phyloP scores from a whole-genome alignment of 768 basidiomycete genomes.

The Sarcomyxa edulis region DNA sequence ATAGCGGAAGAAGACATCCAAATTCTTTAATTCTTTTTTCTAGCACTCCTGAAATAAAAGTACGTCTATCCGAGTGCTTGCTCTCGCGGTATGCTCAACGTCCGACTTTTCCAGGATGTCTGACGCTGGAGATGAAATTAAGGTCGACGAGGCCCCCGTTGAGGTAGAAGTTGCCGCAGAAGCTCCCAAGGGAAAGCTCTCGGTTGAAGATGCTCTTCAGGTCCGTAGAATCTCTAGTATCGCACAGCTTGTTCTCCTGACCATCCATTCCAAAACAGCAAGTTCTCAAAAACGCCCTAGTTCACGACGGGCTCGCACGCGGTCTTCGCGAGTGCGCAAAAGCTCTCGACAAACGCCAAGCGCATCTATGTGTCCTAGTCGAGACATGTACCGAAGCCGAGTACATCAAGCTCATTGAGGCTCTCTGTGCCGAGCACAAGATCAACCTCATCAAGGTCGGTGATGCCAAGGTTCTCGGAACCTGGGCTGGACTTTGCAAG shows the following conservation, averaged over 20 bases:
- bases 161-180: slow-evolving; percentile 77
- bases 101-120: slow-evolving; percentile 57
- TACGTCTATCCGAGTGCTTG: slow-evolving; percentile 14
- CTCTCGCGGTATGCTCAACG: slow-evolving; percentile 7
- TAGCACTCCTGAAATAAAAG: slow-evolving; percentile 31
- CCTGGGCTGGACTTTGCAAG: slow-evolving; percentile 99
- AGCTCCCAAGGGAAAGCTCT: slow-evolving; percentile 92
- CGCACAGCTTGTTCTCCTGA: slow-evolving; percentile 5
- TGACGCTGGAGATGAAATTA: slow-evolving; percentile 97
- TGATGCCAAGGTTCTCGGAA: slow-evolving; percentile 96
- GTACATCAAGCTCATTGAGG: slow-evolving; percentile 99
- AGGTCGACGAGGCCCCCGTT: slow-evolving; percentile 56
- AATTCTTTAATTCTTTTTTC: slow-evolving; percentile 19
- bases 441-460: slow-evolving; percentile 99
- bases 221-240: slow-evolving; percentile 29
- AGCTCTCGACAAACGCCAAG: slow-evolving; percentile 97
- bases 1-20: slow-evolving; percentile 92
- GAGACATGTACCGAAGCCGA: slow-evolving; percentile 99
- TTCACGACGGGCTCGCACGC: slow-evolving; percentile 97
- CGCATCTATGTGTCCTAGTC: slow-evolving; percentile 97
- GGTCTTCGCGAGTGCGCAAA: slow-evolving; percentile 98
- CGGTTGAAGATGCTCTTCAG: slow-evolving; percentile 93
- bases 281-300: slow-evolving; percentile 98
- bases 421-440: slow-evolving; percentile 98
- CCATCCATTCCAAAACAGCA: slow-evolving; percentile 51